Base-by-base conservation (phyloP, 2,329 filamentous ascomycete species). In the Aspergillus awamori region DNA sequence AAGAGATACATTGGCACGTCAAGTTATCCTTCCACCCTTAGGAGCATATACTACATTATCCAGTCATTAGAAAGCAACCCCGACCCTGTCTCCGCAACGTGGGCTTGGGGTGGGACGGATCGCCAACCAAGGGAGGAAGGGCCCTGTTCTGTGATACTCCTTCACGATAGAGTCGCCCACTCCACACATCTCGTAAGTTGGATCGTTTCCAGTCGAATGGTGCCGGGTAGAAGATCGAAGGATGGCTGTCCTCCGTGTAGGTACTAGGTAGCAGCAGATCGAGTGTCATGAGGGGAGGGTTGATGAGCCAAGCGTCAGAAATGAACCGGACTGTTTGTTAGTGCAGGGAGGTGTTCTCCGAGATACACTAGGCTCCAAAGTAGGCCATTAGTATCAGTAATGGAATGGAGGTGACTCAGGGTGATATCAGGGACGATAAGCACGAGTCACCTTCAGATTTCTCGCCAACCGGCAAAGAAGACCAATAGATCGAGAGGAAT, bases 91-190 rank as follows among this genome's bases (percentile, higher is more conserved):
- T 43, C 47, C n/a, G 53, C 53, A 45, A 30, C 33, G 38, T 55
- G 38, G 38, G 24, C 13, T 51, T 30, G 47, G 26, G 26, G 47
- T 51, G 10, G 47, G 13, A 51, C 47, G n/a, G 45, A n/a, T 10
- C 17, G 26, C 13, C 17, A 15, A 47, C 43, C 43, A 22, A 22
- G 43, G 43, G 43, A 26, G 26, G 20, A 8, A 22, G 22, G 6
- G 45, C 45, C 45, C 28, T 55, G 53, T 43, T 45, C 39, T 28
- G 53, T 47, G 41, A 45, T 30, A 56, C 53, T 15, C 41, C 39
- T 36, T 36, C 33, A 36, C 11, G 4, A 15, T 36, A 36, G 11
- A 36, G 11, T 15, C 11, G 33, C 11, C 33, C 10, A 36, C 11
- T 36, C 33, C 11, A 36, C 33, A 4, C 10, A 36, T 36, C 11